A percentile compares a stretch with the other conserved stretches of the same genome.
Conservation (phyloP, 352 stramenopile genomes). For the Lagenidium giganteum region DNA sequence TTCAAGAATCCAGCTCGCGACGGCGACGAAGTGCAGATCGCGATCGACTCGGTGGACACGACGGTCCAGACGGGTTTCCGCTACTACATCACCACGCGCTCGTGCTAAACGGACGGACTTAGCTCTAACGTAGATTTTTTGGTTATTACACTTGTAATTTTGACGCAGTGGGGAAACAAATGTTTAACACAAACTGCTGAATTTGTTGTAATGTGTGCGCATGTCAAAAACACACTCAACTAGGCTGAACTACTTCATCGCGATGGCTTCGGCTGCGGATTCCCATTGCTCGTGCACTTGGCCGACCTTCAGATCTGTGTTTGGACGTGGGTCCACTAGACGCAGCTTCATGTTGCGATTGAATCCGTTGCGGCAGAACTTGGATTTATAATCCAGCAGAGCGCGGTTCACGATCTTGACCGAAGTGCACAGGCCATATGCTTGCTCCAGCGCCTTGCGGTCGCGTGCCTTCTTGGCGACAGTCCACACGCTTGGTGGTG, state of each 20-base stretch:
- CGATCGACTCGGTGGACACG: conserved; percentile 46
- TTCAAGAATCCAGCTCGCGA: too few relatives aligned
- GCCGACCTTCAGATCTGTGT: conserved; percentile 36
- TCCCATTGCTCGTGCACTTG: conserved; percentile 36
- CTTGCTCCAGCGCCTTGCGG: conserved; percentile 42
- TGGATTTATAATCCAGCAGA: conserved; percentile 54
- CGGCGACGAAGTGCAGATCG: conserved; percentile 36
- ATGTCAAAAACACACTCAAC: too few relatives aligned
- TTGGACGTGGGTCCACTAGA: conserved; percentile 36
- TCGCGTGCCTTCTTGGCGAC: conserved; percentile 43
- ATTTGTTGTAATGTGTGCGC: too few relatives aligned
- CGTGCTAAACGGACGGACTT: too few relatives aligned
- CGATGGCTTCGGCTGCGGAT: conserved; percentile 22
- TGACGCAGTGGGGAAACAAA: too few relatives aligned
- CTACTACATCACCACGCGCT: conserved; percentile 47
- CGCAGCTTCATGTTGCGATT: conserved; percentile 63
- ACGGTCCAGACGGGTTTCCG: conserved; percentile 39
- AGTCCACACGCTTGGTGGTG: conserved; percentile 55
- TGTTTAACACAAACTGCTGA: too few relatives aligned
- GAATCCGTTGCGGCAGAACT: conserved; percentile 53
- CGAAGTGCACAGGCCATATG: conserved; percentile 73
- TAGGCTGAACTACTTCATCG: background rate
- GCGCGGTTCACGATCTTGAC: conserved; percentile 71
- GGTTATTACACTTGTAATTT: too few relatives aligned
- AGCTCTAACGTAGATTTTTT: too few relatives aligned